Percentiles rank a stretch among this genome's conserved stretches.
These are phyloP conservation scores for Brettanomyces custersianus DNA, from an alignment of 805 yeast genomes.

Conservation along the genomic window DNA sequence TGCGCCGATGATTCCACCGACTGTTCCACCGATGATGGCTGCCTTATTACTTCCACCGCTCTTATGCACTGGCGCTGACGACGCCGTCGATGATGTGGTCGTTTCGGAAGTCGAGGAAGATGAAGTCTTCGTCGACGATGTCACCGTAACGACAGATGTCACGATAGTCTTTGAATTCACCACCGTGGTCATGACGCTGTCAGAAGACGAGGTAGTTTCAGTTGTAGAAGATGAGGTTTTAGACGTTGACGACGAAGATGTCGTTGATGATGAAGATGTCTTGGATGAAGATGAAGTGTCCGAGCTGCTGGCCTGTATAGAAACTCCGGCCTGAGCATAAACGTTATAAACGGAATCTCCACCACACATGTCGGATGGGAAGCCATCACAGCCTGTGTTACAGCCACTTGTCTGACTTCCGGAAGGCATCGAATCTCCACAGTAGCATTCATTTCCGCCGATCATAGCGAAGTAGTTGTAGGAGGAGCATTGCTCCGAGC, in stretches of 20 bases:
- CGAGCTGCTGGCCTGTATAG: conserved; percentile 4
- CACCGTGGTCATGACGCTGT: conserved; percentile 9
- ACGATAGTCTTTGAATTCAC: conserved; percentile 16
- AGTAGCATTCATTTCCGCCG: conserved; percentile 52
- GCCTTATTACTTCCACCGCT: conserved; percentile 17
- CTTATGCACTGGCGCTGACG: conserved; percentile 5
- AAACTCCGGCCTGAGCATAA: conserved; percentile 28
- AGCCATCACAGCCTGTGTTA: conserved; percentile 48
- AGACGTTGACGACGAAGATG: conserved; percentile 3
- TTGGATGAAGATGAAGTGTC: conserved; percentile 8
- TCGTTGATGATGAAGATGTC: conserved; percentile 5
- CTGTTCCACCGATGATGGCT: conserved; percentile 29
- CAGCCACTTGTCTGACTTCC: conserved; percentile 29
- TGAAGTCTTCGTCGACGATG: conserved; percentile 16
- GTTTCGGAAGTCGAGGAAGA: conserved; percentile 10
- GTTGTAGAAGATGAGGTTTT: background rate
- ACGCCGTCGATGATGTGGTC: conserved; percentile 15
- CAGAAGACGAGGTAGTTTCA: conserved; percentile 9
- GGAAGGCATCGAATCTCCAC: conserved; percentile 43
- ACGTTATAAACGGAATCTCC: conserved; percentile 36
- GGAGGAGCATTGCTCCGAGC: conserved; percentile 34
- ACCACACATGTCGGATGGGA: conserved; percentile 54
- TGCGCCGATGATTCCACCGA: conserved; percentile 28
- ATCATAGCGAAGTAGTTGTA: conserved; percentile 41
- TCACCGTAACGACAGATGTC: conserved; percentile 21